These are phyloP conservation scores for Pseudovirgaria hyperparasitica DNA, from an alignment of 2,329 filamentous ascomycete species.

Conservation along the genomic window DNA sequence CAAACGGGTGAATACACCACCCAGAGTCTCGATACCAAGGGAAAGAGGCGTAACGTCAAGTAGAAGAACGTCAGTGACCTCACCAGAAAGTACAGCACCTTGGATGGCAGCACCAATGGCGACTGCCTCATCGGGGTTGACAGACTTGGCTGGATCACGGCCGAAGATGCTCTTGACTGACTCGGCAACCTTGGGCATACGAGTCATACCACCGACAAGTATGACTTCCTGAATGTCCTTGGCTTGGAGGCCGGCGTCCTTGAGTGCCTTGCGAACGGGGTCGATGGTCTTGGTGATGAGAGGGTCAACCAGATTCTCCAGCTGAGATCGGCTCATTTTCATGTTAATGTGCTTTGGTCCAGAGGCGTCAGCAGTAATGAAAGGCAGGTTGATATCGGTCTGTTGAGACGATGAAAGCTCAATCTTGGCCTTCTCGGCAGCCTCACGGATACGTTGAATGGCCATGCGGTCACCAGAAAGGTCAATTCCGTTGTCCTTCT, in stretches of 20 bases:
- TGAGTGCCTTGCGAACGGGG: slow-evolving; percentile 89
- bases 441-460: slow-evolving; percentile 97
- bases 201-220: slow-evolving; percentile 96
- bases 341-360: slow-evolving; percentile 97
- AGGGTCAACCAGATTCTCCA: slow-evolving; percentile 85
- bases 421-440: slow-evolving; percentile 98
- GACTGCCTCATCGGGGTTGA: slow-evolving; percentile 97
- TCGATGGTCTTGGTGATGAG: slow-evolving; percentile 79
- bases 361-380: slow-evolving; percentile 92
- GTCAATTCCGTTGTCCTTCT: slow-evolving; percentile 88
- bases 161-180: slow-evolving; percentile 96
- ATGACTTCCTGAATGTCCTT: slow-evolving; percentile 98
- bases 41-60: slow-evolving; percentile 93
- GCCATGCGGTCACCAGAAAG: slow-evolving; percentile 91
- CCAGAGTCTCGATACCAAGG: slow-evolving; percentile 95
- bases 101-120: slow-evolving; percentile 96
- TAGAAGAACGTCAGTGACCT: slow-evolving; percentile 90
- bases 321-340: slow-evolving; percentile 84
- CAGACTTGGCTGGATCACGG: slow-evolving; percentile 91
- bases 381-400: slow-evolving; percentile 96
- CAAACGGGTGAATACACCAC: slow-evolving; percentile 92
- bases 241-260: slow-evolving; percentile 82
- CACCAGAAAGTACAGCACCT: slow-evolving; percentile 90
- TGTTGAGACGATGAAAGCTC: slow-evolving; percentile 90
- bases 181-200: slow-evolving; percentile 97